Conservation (phyloP, 164 flowering plant species). For the Macadamia integrifolia region DNA sequence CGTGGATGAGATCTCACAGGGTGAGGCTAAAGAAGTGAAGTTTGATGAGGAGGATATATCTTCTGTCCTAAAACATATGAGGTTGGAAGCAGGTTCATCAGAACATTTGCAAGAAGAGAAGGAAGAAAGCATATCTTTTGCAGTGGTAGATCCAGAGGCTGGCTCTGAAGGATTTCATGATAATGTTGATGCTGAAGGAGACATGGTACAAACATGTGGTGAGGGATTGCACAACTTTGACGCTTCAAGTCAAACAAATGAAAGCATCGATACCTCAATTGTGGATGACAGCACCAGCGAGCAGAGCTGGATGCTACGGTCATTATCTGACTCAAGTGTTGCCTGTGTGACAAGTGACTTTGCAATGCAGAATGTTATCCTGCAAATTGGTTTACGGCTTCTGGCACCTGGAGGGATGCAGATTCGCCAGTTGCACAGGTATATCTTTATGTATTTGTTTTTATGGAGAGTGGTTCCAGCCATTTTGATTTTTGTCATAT, state of each 20-base stretch:
- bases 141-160: conserved; percentile 2
- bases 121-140: conserved; percentile 3
- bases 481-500: background rate
- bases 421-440: conserved; percentile 93
- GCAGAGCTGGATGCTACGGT: conserved; percentile 79
- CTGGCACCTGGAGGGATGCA: conserved; percentile 94
- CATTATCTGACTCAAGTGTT: conserved; percentile 87
- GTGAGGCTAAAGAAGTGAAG: conserved; percentile 11
- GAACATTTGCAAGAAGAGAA: conserved; percentile 17
- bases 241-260: conserved; percentile 40
- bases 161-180: conserved; percentile 2
- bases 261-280: conserved; percentile 39
- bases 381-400: conserved; percentile 93
- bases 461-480: background rate
- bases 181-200: conserved; percentile 18
- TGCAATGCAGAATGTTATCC: conserved; percentile 97
- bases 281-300: conserved; percentile 68
- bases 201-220: conserved; percentile 20
- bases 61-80: conserved; percentile 41
- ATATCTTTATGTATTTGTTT: conserved; percentile 4
- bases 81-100: conserved; percentile 42
- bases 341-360: conserved; percentile 90
- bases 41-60: conserved; percentile 35
- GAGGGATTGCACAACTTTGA: conserved; percentile 43
- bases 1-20: conserved; percentile 20